These are phyloP conservation scores for Metschnikowia santaceciliae DNA, from an alignment of 805 yeast species.

Conservation along the genomic window DNA sequence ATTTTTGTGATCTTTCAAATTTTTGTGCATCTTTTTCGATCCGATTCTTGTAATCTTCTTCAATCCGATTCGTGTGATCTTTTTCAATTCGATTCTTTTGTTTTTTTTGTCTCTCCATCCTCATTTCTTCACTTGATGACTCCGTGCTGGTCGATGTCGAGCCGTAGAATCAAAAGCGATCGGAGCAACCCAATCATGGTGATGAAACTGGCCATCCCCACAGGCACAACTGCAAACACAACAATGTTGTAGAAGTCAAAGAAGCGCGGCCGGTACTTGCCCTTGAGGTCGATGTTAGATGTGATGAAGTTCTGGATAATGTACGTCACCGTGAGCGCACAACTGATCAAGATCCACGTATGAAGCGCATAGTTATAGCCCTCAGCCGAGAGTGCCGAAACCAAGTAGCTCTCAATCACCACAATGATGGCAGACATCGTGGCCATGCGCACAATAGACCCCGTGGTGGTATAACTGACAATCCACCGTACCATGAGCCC, in stretches of 20 bases:
- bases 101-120: background rate
- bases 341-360: conserved; percentile 89
- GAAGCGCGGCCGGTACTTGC: conserved; percentile 51
- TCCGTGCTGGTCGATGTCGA: conserved; percentile 45
- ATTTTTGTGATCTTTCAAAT: no score
- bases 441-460: conserved; percentile 82
- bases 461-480: conserved; percentile 81
- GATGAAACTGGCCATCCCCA: conserved; percentile 88
- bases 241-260: conserved; percentile 85
- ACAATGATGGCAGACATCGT: conserved; percentile 75
- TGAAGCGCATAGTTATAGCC: conserved; percentile 73
- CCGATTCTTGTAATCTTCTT: no score
- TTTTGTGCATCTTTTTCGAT: no score
- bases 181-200: conserved; percentile 85
- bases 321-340: conserved; percentile 74
- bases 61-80: no score
- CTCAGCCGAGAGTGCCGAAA: conserved; percentile 61
- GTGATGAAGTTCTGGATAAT: conserved; percentile 87
- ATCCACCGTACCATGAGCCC: conserved; percentile 93
- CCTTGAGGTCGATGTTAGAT: conserved; percentile 58
- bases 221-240: conserved; percentile 97
- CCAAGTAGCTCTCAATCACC: conserved; percentile 63
- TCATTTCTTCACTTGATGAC: background rate
- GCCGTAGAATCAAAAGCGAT: conserved; percentile 66
- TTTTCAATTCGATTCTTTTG: background rate